Evolutionary conservation across 2,329 filamentous ascomycete species (phyloP).

Genomic region (Penicillium sp.): DNA sequence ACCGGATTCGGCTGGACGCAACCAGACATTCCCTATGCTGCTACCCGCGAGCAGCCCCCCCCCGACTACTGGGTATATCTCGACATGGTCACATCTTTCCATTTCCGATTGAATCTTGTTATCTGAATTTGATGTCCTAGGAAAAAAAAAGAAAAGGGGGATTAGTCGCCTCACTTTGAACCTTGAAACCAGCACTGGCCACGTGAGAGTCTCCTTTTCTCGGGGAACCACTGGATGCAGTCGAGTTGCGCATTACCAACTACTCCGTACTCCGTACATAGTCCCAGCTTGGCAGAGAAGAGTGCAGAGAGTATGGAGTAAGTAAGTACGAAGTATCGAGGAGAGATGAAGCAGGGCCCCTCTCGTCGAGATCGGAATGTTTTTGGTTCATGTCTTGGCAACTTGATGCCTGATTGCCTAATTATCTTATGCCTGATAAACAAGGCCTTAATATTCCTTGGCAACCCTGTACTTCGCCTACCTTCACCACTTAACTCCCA

Average conservation of each 20-base stretch:
- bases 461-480: background rate
- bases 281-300: background rate
- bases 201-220: conserved; percentile 17
- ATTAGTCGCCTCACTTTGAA: conserved; percentile 20
- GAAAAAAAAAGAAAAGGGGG: background rate
- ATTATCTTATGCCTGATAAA: background rate
- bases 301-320: background rate
- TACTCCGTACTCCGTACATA: background rate
- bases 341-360: conserved; percentile 4
- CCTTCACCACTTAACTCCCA: background rate
- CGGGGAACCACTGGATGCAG: conserved; percentile 16
- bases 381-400: background rate
- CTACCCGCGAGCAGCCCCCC: conserved; percentile 18
- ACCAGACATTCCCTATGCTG: conserved; percentile 23
- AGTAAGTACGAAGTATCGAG: background rate
- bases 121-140: background rate
- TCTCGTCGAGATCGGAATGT: conserved; percentile 5
- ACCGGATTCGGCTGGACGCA: conserved; percentile 19
- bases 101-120: conserved; percentile 3
- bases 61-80: conserved; percentile 8
- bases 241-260: conserved; percentile 8
- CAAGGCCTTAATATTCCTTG: background rate
- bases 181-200: conserved; percentile 17
- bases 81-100: conserved; percentile 1
- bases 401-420: background rate